Conservation (phyloP, 176 grass and related monocot genomes). For the sorghum (Sorghum bicolor) region DNA sequence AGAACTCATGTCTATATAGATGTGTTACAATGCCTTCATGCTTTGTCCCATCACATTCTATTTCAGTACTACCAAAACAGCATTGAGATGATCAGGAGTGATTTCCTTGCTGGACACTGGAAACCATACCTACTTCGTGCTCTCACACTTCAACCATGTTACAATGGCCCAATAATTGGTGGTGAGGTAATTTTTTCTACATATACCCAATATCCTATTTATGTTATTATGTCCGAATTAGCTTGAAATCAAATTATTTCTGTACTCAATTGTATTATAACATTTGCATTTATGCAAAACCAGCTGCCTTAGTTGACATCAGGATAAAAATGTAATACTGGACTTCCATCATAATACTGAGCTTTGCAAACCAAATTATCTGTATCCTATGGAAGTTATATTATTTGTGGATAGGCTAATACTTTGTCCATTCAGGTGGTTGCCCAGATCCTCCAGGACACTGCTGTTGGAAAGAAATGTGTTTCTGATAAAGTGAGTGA, state of each 20-base stretch:
- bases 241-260: not conserved
- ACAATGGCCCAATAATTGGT: slow-evolving; percentile 71
- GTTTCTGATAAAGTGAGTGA: slow-evolving; percentile 69
- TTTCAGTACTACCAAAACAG: slow-evolving; percentile 46
- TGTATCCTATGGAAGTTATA: not conserved
- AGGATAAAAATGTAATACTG: not conserved
- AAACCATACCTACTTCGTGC: slow-evolving; percentile 85
- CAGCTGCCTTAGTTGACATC: not conserved
- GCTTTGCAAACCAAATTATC: not conserved
- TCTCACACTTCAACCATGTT: slow-evolving; percentile 73
- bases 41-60: slow-evolving; percentile 1
- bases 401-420: slow-evolving; percentile 35
- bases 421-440: slow-evolving; percentile 50
- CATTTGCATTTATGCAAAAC: slow-evolving; percentile 18
- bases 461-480: slow-evolving; percentile 75
- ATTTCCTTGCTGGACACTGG: slow-evolving; percentile 97
- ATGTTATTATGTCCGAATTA: slow-evolving; percentile 7
- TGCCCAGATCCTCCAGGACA: slow-evolving; percentile 80
- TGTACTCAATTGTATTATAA: slow-evolving; percentile 9
- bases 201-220: not conserved
- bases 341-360: slow-evolving; percentile 10
- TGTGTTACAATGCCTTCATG: slow-evolving; percentile 17
- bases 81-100: slow-evolving; percentile 95
- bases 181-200: slow-evolving; percentile 55
- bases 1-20: not conserved